A percentile compares a stretch with the other conserved stretches of the same genome.
phyloP scores from a whole-genome alignment of 352 stramenopile species.

The Aphanomyces astaci region DNA sequence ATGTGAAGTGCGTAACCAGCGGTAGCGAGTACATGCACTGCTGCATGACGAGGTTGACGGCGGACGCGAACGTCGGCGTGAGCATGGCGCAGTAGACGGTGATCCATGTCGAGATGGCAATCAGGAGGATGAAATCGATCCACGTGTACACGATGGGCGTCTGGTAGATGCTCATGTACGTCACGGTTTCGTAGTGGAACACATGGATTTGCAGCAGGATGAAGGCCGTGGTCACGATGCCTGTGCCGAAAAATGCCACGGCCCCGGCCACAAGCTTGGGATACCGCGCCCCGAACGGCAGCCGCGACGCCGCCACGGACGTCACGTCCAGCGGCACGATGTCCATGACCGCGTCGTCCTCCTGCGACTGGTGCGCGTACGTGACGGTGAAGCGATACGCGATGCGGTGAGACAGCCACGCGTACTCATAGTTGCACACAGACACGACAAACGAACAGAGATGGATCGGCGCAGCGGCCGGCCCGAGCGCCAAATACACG shows the following conservation, averaged over 20 bases:
- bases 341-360: not conserved
- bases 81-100: constrained; percentile 12
- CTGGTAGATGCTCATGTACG: not conserved
- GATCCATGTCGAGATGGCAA: constrained; percentile 13
- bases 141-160: not conserved
- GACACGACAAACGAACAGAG: constrained; percentile 22
- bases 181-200: constrained; percentile 6
- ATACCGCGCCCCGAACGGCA: not conserved
- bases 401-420: constrained; percentile 61
- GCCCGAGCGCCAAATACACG: constrained; percentile 37
- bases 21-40: not conserved
- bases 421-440: constrained; percentile 63
- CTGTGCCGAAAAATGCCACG: not conserved
- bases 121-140: constrained; percentile 10
- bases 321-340: constrained; percentile 2
- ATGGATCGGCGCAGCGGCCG: constrained; percentile 7
- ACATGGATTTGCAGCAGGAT: not conserved
- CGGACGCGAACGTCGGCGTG: not conserved
- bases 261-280: not conserved
- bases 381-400: constrained; percentile 10
- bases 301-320: not conserved
- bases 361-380: not conserved
- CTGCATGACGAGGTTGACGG: constrained; percentile 6
- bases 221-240: not conserved
- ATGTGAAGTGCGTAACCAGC: constrained; percentile 47